Percentiles rank a stretch among this genome's conserved stretches.
Conservation (phyloP, 202 grass and related monocot species). For the Miscanthus sacchariflorus region DNA sequence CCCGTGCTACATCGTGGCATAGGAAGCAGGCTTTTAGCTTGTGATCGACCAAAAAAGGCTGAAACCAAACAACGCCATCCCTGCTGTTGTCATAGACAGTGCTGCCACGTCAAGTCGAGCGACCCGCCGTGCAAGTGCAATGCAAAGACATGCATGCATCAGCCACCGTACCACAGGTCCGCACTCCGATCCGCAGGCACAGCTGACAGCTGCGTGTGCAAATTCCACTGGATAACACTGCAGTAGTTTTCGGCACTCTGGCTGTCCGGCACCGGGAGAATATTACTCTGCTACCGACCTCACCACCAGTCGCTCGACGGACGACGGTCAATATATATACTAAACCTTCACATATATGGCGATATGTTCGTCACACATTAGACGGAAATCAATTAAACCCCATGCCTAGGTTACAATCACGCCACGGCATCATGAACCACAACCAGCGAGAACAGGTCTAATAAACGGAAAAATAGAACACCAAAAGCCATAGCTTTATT, state of each 20-base stretch:
- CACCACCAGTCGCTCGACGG: not conserved
- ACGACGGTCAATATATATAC: not conserved
- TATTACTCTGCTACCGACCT: not conserved
- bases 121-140: not conserved
- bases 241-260: not conserved
- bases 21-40: too few relatives aligned
- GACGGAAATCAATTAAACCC: not conserved
- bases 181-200: not conserved
- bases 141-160: not conserved
- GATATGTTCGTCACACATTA: not conserved
- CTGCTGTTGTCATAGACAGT: not conserved
- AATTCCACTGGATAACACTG: not conserved
- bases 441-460: constrained; percentile 3
- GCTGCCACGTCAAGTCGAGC: not conserved
- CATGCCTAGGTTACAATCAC: constrained; percentile 18
- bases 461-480: not conserved
- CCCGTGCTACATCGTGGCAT: too few relatives aligned
- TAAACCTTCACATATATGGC: too few relatives aligned
- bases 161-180: not conserved
- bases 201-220: not conserved
- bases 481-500: not conserved
- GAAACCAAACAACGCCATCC: not conserved
- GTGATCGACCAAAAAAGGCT: not conserved
- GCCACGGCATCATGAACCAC: not conserved
- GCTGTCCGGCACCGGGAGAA: not conserved